Evolutionary conservation across 2,329 filamentous ascomycete species (phyloP).

Genomic region (Diaporthe capsici): DNA sequence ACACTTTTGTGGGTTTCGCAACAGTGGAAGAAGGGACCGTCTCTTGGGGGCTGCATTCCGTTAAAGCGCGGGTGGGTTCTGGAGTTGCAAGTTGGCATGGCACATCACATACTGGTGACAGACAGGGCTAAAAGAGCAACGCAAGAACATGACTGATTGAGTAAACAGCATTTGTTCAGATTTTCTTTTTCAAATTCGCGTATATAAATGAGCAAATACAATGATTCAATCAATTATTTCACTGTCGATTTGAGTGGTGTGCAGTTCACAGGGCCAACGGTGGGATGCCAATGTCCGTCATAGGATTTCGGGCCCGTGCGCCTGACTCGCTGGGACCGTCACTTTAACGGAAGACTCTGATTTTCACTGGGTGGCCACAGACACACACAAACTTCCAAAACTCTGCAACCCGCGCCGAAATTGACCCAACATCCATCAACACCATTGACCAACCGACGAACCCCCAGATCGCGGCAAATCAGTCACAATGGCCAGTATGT

Average conservation of each 20-base stretch:
- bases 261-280: not conserved
- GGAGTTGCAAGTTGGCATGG: not conserved
- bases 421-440: conserved; percentile 37
- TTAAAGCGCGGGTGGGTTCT: not conserved
- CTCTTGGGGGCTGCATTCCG: not conserved
- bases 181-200: not conserved
- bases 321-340: not conserved
- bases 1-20: not conserved
- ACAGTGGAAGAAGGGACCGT: not conserved
- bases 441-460: conserved; percentile 38
- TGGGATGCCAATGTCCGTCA: not conserved
- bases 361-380: conserved; percentile 22
- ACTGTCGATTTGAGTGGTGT: not conserved
- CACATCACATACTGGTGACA: not conserved
- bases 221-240: not conserved
- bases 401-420: conserved; percentile 41
- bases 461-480: conserved; percentile 55
- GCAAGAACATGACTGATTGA: not conserved
- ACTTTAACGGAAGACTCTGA: conserved; percentile 7
- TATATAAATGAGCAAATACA: conserved; percentile 8
- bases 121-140: not conserved
- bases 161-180: not conserved
- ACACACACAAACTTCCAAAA: conserved; percentile 43
- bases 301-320: not conserved
- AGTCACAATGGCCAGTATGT: conserved; percentile 80